A percentile compares a stretch with the other conserved stretches of the same genome.
Conservation (phyloP, 192 early-diverging fungal genomes). For the Mortierella claussenii region DNA sequence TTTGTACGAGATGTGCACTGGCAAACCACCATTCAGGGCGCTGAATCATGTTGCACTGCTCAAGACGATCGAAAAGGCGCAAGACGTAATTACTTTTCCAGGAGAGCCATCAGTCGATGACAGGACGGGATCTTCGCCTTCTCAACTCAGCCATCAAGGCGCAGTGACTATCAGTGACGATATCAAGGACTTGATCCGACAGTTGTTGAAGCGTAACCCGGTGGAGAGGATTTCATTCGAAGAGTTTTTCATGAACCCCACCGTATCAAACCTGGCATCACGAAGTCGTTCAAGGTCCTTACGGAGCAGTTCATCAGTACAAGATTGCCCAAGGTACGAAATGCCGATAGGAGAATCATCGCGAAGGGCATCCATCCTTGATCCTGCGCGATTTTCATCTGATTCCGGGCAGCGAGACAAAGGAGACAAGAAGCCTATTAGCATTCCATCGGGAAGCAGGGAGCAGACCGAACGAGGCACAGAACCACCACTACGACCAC, state of each 20-base stretch:
- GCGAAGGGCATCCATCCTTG: conserved; percentile 4
- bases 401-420: conserved; percentile 22
- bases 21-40: conserved; percentile 91
- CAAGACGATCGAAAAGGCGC: conserved; percentile 86
- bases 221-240: conserved; percentile 92
- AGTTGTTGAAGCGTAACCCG: conserved; percentile 88
- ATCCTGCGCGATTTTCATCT: conserved; percentile 17
- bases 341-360: background rate
- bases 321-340: conserved; percentile 22
- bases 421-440: conserved; percentile 14
- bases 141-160: conserved; percentile 16
- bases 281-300: conserved; percentile 35
- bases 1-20: conserved; percentile 92
- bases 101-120: conserved; percentile 59
- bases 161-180: conserved; percentile 65
- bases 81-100: conserved; percentile 90
- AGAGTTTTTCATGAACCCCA: conserved; percentile 91
- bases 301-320: conserved; percentile 10
- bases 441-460: background rate
- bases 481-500: conserved; percentile 19
- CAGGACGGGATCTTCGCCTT: conserved; percentile 25
- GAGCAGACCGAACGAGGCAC: conserved; percentile 15
- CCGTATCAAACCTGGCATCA: conserved; percentile 54
- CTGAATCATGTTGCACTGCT: conserved; percentile 94
- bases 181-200: conserved; percentile 84